A percentile compares a stretch with the other conserved stretches of the same genome.
phyloP scores from a whole-genome alignment of 768 basidiomycete species.

The Suillus discolor region DNA sequence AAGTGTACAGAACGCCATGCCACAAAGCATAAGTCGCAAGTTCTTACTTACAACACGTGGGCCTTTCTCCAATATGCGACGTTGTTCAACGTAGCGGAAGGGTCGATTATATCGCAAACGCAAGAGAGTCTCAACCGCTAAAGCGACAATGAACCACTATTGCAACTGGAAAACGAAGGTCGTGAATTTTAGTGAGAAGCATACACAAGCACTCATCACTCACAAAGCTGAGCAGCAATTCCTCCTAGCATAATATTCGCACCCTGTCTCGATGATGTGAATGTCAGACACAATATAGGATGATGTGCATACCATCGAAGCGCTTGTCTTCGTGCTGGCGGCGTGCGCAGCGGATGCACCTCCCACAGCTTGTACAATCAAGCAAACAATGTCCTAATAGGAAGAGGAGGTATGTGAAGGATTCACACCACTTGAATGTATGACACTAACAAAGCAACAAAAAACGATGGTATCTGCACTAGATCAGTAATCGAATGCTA shows the following conservation, averaged over 20 bases:
- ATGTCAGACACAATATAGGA: neutral
- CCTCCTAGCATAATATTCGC: constrained; percentile 63
- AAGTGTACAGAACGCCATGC: constrained; percentile 40
- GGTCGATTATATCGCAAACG: constrained; percentile 43
- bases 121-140: constrained; percentile 47
- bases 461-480: constrained; percentile 16
- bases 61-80: constrained; percentile 6
- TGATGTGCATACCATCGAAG: constrained; percentile 14
- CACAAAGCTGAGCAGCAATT: constrained; percentile 60
- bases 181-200: constrained; percentile 20
- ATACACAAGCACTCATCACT: constrained; percentile 24
- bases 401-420: neutral
- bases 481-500: neutral
- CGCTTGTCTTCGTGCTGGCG: constrained; percentile 24
- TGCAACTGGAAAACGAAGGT: constrained; percentile 32
- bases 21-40: constrained; percentile 37
- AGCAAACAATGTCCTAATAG: constrained; percentile 36
- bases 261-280: constrained; percentile 34
- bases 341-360: constrained; percentile 49
- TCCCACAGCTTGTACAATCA: constrained; percentile 43
- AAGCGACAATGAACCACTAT: constrained; percentile 45
- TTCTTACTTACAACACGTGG: constrained; percentile 5
- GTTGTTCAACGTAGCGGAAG: constrained; percentile 17
- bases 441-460: constrained; percentile 13
- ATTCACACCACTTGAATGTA: neutral